Evolutionary conservation across 305 asterid genomes (phyloP).

Genomic region (Fraxinus floribunda): DNA sequence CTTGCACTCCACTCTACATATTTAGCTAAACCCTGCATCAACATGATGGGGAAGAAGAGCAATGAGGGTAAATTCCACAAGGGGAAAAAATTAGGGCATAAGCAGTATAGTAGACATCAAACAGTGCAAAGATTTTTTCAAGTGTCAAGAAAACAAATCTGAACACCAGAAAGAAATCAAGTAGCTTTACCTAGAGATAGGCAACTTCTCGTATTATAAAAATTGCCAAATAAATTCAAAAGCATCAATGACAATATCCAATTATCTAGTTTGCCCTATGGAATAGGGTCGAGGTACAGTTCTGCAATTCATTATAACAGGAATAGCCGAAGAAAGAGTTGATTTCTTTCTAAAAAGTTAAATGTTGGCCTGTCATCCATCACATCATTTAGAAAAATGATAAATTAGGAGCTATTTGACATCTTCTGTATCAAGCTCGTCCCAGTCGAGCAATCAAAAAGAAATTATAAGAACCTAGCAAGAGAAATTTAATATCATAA

Average conservation of each 20-base stretch:
- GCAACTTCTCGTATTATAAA: background rate
- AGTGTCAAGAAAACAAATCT: background rate
- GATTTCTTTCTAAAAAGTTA: background rate
- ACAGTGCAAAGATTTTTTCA: background rate
- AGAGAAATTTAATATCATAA: background rate
- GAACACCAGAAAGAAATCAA: background rate
- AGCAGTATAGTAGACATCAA: constrained; percentile 5
- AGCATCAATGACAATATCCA: background rate
- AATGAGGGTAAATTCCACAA: constrained; percentile 10
- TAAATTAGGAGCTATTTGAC: background rate
- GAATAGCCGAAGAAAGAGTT: background rate
- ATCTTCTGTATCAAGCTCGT: background rate
- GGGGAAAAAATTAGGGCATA: background rate
- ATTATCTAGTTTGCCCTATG: background rate
- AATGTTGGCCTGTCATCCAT: background rate
- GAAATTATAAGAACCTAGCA: background rate
- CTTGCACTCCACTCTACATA: constrained; percentile 98
- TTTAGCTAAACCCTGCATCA: constrained; percentile 78
- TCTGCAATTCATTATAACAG: background rate
- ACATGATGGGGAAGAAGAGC: constrained; percentile 20
- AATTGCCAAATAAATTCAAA: background rate
- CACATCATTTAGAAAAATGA: background rate
- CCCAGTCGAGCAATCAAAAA: background rate
- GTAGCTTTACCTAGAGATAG: background rate
- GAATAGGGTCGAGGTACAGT: background rate